These are phyloP conservation scores for Oryza punctata DNA, from an alignment of 176 grass and related monocot species.

Conservation along the genomic window DNA sequence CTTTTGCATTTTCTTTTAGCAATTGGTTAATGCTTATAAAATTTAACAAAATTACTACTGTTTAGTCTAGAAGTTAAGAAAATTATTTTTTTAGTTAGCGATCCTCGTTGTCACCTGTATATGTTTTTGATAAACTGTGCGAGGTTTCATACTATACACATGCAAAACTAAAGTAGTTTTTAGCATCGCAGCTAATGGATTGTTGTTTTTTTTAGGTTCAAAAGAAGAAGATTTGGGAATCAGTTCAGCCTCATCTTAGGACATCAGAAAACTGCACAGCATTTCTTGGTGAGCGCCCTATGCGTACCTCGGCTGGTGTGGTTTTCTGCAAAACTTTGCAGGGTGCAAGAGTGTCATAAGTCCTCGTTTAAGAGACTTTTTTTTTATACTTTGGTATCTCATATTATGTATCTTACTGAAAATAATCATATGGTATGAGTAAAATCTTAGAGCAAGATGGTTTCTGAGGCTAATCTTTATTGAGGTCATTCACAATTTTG, in stretches of 20 bases:
- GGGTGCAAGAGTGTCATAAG: slow-evolving; percentile 87
- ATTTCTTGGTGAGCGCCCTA: slow-evolving; percentile 59
- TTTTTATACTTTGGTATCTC: neutral
- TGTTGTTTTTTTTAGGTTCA: slow-evolving; percentile 58
- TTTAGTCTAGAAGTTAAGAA: too few species aligned
- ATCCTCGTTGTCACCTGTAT: too few species aligned
- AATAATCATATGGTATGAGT: slow-evolving; percentile 15
- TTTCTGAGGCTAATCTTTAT: neutral
- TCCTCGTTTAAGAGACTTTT: neutral
- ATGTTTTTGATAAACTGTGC: neutral
- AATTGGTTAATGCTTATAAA: too few species aligned
- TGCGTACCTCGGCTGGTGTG: slow-evolving; percentile 68
- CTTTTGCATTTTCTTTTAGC: neutral
- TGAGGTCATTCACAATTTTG: neutral
- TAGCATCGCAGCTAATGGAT: slow-evolving; percentile 23
- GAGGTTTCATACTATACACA: neutral
- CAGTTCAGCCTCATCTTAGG: slow-evolving; percentile 85
- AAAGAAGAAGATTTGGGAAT: slow-evolving; percentile 98
- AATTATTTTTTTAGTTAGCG: too few species aligned
- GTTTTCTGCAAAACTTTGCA: slow-evolving; percentile 75
- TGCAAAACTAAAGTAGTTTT: neutral
- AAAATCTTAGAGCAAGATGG: neutral
- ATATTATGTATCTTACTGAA: neutral
- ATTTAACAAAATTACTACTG: too few species aligned
- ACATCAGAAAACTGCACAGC: slow-evolving; percentile 64